These are phyloP conservation scores for Anthracocystis panici-leucophaei DNA, from an alignment of 1,284 basidiomycete genomes.

Conservation along the genomic window DNA sequence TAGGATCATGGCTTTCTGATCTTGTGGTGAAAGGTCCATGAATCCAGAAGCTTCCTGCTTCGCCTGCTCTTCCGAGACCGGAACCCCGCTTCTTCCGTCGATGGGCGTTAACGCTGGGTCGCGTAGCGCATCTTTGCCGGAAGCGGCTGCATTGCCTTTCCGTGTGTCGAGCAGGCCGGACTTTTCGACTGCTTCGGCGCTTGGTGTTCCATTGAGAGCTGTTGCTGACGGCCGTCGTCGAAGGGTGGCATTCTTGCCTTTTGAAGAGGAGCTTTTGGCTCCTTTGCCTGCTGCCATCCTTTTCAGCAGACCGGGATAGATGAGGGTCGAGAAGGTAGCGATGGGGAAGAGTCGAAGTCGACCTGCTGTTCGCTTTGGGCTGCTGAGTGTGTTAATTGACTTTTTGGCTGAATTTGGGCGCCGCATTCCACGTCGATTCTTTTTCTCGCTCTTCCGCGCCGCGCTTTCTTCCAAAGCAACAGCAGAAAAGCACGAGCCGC, in stretches of 20 bases:
- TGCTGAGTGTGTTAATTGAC: neutral
- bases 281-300: conserved; percentile 25
- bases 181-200: conserved; percentile 31
- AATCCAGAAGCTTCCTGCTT: conserved; percentile 43
- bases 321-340: neutral
- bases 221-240: conserved; percentile 34
- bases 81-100: conserved; percentile 24
- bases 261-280: conserved; percentile 17
- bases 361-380: neutral
- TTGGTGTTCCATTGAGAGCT: conserved; percentile 24
- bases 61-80: conserved; percentile 22
- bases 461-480: conserved; percentile 42
- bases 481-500: neutral
- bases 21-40: conserved; percentile 49
- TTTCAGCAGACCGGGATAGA: neutral
- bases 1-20: conserved; percentile 78
- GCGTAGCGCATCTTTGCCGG: conserved; percentile 7
- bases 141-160: neutral
- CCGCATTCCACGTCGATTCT: conserved; percentile 35
- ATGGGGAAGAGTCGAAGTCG: neutral
- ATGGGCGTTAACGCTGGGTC: conserved; percentile 19
- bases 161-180: conserved; percentile 37
- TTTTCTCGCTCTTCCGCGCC: neutral
- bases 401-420: neutral
- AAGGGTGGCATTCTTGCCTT: conserved; percentile 12